Conservation (phyloP, 2,329 filamentous ascomycete genomes). For the Hirsutella rhossiliensis region DNA sequence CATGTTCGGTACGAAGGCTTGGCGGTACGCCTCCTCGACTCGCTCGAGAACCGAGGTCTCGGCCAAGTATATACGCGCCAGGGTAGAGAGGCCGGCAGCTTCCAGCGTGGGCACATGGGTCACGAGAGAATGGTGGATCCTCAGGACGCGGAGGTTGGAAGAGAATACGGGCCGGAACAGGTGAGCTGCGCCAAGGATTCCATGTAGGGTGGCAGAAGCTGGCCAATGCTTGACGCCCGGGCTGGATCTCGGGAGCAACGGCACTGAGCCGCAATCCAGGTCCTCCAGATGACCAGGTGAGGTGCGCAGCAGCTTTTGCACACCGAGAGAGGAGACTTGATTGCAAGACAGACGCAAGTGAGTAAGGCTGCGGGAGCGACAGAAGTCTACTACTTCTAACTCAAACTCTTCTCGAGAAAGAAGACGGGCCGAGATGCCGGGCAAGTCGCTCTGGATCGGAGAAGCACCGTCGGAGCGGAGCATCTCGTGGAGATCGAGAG, state of each 20-base stretch:
- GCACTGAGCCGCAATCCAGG: constrained; percentile 36
- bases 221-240: constrained; percentile 12
- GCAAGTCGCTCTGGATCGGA: constrained; percentile 14
- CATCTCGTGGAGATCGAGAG: constrained; percentile 2
- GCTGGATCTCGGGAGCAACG: constrained; percentile 12
- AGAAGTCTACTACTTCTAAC: constrained; percentile 7
- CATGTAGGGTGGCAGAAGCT: constrained; percentile 21
- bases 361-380: constrained; percentile 25
- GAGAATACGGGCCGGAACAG: constrained; percentile 40
- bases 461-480: constrained; percentile 19
- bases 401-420: constrained; percentile 9
- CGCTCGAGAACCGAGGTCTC: constrained; percentile 31
- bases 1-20: constrained; percentile 38
- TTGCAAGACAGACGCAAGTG: constrained; percentile 43
- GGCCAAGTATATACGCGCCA: constrained; percentile 26
- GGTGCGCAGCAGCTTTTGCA: constrained; percentile 29
- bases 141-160: constrained; percentile 38
- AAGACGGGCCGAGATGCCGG: constrained; percentile 11
- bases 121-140: constrained; percentile 48
- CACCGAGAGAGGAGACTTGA: constrained; percentile 27
- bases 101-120: constrained; percentile 38
- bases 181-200: constrained; percentile 32
- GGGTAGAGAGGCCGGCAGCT: constrained; percentile 21
- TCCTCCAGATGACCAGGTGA: constrained; percentile 36
- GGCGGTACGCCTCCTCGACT: constrained; percentile 33